phyloP scores from a whole-genome alignment of 352 stramenopile genomes.

The Saprolegnia parasitica region DNA sequence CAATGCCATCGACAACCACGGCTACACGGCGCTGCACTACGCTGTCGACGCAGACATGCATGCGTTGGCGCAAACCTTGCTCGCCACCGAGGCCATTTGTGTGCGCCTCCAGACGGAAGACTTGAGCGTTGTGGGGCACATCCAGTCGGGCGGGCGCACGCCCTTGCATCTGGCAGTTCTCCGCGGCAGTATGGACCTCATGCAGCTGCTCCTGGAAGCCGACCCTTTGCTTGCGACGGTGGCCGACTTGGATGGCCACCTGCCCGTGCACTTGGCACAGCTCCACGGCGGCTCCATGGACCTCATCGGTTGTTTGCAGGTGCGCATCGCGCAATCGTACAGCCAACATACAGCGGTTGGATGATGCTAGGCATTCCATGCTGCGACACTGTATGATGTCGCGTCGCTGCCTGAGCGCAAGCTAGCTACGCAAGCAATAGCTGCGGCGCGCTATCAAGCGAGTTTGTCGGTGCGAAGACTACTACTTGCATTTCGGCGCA shows the following conservation, averaged over 20 bases:
- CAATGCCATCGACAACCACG: slow-evolving; percentile 61
- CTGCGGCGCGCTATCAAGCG: slow-evolving; percentile 44
- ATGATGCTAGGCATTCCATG: slow-evolving; percentile 14
- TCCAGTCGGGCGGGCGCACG: slow-evolving; percentile 62
- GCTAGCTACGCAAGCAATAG: slow-evolving; percentile 38
- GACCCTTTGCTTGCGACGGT: slow-evolving; percentile 33
- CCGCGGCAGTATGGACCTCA: slow-evolving; percentile 50
- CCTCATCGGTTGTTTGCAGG: slow-evolving; percentile 40
- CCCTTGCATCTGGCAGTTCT: slow-evolving; percentile 64
- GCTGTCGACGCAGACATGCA: slow-evolving; percentile 68
- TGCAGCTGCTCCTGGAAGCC: slow-evolving; percentile 43
- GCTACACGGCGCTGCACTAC: slow-evolving; percentile 70
- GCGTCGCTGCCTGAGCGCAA: slow-evolving; percentile 31
- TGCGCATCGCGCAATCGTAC: slow-evolving; percentile 5
- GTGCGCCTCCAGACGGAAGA: slow-evolving; percentile 33
- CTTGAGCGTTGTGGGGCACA: slow-evolving; percentile 39
- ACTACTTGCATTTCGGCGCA: too few species aligned
- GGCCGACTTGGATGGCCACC: slow-evolving; percentile 62
- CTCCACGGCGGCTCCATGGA: slow-evolving; percentile 35
- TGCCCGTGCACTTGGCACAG: slow-evolving; percentile 41
- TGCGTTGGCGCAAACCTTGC: slow-evolving; percentile 32
- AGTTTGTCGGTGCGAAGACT: slow-evolving; percentile 34
- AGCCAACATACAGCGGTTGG: too few species aligned
- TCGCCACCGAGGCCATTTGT: slow-evolving; percentile 31
- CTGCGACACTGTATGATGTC: background rate